Conservation (phyloP, 345 rosid genomes). For the Anacardium occidentale region DNA sequence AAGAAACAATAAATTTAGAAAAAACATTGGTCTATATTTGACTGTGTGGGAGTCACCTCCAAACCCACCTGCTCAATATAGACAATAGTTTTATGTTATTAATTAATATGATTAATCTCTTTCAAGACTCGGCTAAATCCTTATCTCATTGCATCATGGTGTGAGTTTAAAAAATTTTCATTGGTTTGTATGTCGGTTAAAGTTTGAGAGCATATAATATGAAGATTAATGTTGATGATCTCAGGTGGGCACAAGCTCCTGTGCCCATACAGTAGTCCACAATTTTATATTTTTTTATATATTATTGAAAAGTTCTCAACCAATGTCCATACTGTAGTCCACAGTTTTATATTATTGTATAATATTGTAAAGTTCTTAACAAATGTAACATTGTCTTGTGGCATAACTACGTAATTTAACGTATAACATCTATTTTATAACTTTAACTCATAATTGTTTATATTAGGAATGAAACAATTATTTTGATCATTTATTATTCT, state of each 20-base stretch:
- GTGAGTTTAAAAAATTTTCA: not conserved
- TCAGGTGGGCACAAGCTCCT: not conserved
- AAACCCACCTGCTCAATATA: not conserved
- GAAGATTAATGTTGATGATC: not conserved
- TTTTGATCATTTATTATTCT: too few relatives aligned
- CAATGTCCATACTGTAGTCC: not conserved
- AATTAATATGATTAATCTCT: not conserved
- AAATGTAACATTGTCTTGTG: not conserved
- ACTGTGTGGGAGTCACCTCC: not conserved
- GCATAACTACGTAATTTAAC: not conserved
- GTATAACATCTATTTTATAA: too few relatives aligned
- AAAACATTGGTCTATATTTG: not conserved
- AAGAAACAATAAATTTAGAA: not conserved
- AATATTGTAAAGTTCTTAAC: not conserved
- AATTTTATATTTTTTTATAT: too few relatives aligned
- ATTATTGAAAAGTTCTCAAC: not conserved
- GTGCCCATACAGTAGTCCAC: not conserved
- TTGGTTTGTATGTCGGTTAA: not conserved
- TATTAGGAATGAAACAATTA: too few relatives aligned
- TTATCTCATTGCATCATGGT: not conserved
- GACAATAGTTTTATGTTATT: not conserved
- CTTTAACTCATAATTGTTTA: too few relatives aligned
- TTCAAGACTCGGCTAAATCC: conserved; percentile 5
- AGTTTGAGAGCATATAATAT: not conserved
- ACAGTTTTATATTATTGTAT: too few relatives aligned